phyloP scores from a whole-genome alignment of 1,284 basidiomycete species.

The Trichosporon sp. region DNA sequence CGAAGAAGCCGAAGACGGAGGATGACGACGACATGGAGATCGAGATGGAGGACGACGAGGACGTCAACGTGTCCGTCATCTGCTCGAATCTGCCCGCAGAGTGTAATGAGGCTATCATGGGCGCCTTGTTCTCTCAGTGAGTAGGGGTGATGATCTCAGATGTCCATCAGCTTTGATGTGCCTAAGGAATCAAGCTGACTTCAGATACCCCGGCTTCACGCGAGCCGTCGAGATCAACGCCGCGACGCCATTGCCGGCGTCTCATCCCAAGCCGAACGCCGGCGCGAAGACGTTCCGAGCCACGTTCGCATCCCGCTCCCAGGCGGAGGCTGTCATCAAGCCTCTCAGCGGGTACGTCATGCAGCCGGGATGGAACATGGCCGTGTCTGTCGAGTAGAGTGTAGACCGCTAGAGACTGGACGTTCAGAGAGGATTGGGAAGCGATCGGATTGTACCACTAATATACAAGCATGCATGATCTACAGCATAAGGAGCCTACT shows the following conservation, averaged over 20 bases:
- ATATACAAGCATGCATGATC: not conserved
- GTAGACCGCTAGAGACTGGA: not conserved
- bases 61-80: slow-evolving; percentile 21
- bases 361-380: slow-evolving; percentile 45
- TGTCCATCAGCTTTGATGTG: not conserved
- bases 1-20: slow-evolving; percentile 31
- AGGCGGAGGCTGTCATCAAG: slow-evolving; percentile 26
- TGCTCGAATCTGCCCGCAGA: slow-evolving; percentile 43
- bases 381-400: slow-evolving; percentile 24
- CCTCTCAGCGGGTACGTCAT: slow-evolving; percentile 38
- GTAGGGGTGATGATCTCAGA: too few relatives aligned
- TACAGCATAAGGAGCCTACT: not conserved
- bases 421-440: not conserved
- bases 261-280: slow-evolving; percentile 31
- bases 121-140: slow-evolving; percentile 32
- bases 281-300: slow-evolving; percentile 34
- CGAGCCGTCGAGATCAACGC: slow-evolving; percentile 21
- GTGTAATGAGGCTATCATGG: slow-evolving; percentile 34
- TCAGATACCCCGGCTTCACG: slow-evolving; percentile 36
- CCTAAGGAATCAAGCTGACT: not conserved
- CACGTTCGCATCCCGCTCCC: slow-evolving; percentile 24
- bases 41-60: slow-evolving; percentile 44
- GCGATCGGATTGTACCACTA: not conserved
- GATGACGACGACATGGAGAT: not conserved
- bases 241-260: slow-evolving; percentile 24